Base-by-base conservation (phyloP, 2,329 filamentous ascomycete species). In the Claviceps capensis region DNA sequence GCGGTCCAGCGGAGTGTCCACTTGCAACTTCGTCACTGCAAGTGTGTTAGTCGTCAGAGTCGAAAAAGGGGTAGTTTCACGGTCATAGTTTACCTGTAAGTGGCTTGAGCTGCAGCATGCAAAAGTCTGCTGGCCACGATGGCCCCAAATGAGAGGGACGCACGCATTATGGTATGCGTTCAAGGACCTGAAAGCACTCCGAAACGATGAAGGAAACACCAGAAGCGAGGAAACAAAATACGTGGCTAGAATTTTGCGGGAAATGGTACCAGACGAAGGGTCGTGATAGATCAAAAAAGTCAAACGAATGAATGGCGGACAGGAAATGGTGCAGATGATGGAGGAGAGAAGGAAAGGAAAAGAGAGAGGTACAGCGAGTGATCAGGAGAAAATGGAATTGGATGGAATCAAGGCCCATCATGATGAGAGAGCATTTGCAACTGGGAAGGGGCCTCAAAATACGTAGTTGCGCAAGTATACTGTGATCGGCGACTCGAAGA, bases 111-210 rank as follows among this genome's bases (percentile, higher is more conserved):
- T 44, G 59, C 56, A 47, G 62, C 60, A 36, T 59, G 56, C 49
- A 70, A 50, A 54, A 70, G 61, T 52, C 65, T 62, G 53, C 67
- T 55, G 58, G 65, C 65, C 58, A 62, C 54, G 46, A 73, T 51
- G 60, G 62, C 62, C 56, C 64, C 61, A 54, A 72, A 55, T 53
- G 66, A 62, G 47, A 63, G 59, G 54, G 56, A 54, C 51, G 62
- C 58, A 61, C 68, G 70, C 72, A 74, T 74, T 58, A 57, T 65
- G 59, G 47, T 49, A 42, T 49, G 48, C 45, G 42, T n/a, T 8
- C 13, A 37, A 37, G 26, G 37, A 41, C 36, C 34, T 43, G 48
- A 46, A 44, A 45, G 43, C 47, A 38, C 38, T 38, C 41, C 14
- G 49, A 48, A 22, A 38, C 49, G 48, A 43, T 40, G 14, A 22